phyloP scores from a whole-genome alignment of 2,329 filamentous ascomycete genomes.

The Bipolaris oryzae region DNA sequence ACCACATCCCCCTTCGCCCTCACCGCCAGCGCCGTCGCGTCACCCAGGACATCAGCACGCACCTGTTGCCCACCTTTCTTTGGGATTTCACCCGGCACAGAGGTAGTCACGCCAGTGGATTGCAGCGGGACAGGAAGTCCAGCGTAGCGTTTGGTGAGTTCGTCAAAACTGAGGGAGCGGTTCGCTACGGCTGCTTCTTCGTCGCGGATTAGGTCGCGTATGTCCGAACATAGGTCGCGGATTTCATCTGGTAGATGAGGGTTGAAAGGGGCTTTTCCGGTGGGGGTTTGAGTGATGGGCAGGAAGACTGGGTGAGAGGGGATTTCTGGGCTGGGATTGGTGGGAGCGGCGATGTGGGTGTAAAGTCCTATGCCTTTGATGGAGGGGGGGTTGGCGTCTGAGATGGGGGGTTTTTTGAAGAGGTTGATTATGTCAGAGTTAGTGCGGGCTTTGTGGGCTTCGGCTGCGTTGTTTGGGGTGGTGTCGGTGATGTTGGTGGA shows the following conservation, averaged over 20 bases:
- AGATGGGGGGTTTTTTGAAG: conserved; percentile 7
- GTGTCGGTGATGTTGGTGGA: not conserved
- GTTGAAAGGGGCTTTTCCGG: not conserved
- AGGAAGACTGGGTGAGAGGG: conserved; percentile 6
- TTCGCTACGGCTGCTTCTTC: conserved; percentile 2
- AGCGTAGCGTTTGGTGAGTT: conserved; percentile 5
- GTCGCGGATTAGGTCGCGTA: not conserved
- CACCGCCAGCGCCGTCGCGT: not conserved
- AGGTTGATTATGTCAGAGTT: conserved; percentile 29
- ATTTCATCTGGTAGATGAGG: not conserved
- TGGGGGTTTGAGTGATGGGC: not conserved
- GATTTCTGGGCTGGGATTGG: not conserved
- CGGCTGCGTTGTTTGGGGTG: conserved; percentile 18
- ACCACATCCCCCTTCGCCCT: not conserved
- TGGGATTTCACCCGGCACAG: too few species aligned
- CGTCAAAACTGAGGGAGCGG: conserved; percentile 2
- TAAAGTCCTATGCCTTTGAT: conserved; percentile 36
- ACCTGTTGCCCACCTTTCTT: too few species aligned
- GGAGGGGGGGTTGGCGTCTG: conserved; percentile 10
- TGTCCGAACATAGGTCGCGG: not conserved
- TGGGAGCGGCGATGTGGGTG: conserved; percentile 28
- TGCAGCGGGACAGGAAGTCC: conserved; percentile 1
- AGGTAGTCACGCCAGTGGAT: too few species aligned
- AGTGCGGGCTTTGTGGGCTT: conserved; percentile 21
- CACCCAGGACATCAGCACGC: too few species aligned